Conservation (phyloP, 1,284 basidiomycete genomes). For the Tilletiopsis washingtonensis region DNA sequence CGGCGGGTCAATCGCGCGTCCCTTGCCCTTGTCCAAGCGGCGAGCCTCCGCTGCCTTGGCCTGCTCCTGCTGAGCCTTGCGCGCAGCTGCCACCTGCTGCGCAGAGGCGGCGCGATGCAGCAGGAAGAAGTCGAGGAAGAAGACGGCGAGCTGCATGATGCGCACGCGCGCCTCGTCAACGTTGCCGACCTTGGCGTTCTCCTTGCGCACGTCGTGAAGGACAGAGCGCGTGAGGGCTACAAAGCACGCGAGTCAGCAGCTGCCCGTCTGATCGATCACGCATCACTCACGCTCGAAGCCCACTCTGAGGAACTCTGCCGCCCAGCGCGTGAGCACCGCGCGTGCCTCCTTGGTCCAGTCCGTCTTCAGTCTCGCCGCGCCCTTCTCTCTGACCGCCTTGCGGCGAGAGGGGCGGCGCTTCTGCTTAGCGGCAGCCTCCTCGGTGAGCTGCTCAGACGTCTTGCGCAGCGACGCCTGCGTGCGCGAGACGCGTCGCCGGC, state of each 20-base stretch:
- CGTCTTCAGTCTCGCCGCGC: slow-evolving; percentile 25
- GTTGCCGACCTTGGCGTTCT: slow-evolving; percentile 42
- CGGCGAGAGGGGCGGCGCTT: slow-evolving; percentile 21
- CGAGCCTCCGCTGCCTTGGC: not conserved
- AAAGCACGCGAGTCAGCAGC: not conserved
- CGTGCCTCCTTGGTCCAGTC: slow-evolving; percentile 34
- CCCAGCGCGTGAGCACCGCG: slow-evolving; percentile 27
- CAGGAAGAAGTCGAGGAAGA: slow-evolving; percentile 45
- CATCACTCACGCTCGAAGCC: slow-evolving; percentile 26
- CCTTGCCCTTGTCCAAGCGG: slow-evolving; percentile 1
- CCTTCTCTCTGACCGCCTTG: slow-evolving; percentile 29
- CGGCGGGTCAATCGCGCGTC: not conserved
- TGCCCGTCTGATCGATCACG: not conserved
- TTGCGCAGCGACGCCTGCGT: slow-evolving; percentile 29
- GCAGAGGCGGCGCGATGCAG: slow-evolving; percentile 2
- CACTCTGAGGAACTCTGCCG: slow-evolving; percentile 33
- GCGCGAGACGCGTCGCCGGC: slow-evolving; percentile 30
- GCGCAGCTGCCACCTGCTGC: not conserved
- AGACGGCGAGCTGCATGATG: slow-evolving; percentile 36
- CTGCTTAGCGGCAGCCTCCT: slow-evolving; percentile 19
- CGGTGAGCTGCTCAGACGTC: slow-evolving; percentile 30
- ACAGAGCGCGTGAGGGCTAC: slow-evolving; percentile 26
- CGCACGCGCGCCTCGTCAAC: slow-evolving; percentile 38
- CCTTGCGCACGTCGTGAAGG: slow-evolving; percentile 42
- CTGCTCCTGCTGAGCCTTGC: not conserved